Evolutionary conservation across 495 filamentous ascomycete genomes (phyloP), one percentile per base, ranked within the genome.

Genomic region (Hypoxylon lienhwacheense): DNA sequence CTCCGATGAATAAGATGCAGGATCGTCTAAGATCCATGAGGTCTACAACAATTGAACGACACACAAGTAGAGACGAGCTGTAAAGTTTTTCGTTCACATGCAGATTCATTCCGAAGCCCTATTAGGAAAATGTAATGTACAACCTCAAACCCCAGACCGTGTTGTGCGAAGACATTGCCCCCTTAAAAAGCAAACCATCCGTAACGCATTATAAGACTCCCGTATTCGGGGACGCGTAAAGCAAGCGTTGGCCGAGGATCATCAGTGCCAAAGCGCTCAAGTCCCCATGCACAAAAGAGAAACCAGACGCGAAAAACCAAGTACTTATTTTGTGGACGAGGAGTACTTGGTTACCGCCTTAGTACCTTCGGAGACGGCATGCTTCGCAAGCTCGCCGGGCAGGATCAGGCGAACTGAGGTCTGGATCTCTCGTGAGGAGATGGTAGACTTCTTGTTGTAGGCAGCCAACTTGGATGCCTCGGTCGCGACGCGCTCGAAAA

Each of bases 261-360:
- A 76, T 77, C 79, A 76, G 80, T 79, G 74, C 73, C 75, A 74
- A 76, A 78, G 76, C 76, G 69, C 73, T 75, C 72, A 79, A 73
- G 74, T 55, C 75, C n/a, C 72, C 73, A 73, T 77, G 71, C 73
- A 74, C 73, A 66, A 76, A 70, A 73, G 53, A 61, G 59, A 72
- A 71, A 67, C 64, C 66, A 63, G 70, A 68, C 69, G 66, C 52
- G 64, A 50, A 70, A 68, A 77, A 66, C 36, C 68, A 75, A 66
- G 66, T 61, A 73, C 77, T 83, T 96, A 98, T 89, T 98, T 98
- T 73, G 92, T 95, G 64, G 92, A 96, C 42, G 92, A 97, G 60
- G 91, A 96, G 83, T 98, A 98, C 85, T 98, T 98, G 82, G 93
- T 97, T 60, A 98, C 93, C 47, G 93, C 93, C 90, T 98, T 98